Evolutionary conservation across 1,284 basidiomycete species (phyloP), one percentile per base, ranked within the genome.

Genomic region (Coniferiporia sulphurascens): DNA sequence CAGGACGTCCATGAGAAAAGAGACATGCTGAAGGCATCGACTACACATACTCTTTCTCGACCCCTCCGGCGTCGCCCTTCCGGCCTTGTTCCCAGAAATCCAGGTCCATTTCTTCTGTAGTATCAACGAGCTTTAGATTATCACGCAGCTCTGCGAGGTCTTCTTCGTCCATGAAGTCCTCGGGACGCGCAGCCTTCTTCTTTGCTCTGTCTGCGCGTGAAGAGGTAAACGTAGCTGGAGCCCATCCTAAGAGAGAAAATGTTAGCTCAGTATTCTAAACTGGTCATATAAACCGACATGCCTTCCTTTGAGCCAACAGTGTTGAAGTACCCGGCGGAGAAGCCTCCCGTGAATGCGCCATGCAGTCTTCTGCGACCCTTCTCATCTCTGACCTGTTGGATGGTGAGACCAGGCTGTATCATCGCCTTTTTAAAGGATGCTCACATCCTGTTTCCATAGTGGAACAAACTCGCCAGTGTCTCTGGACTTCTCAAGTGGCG

Each of bases 131-230:
- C 49, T 83, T 84, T 64, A 86, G 79, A 65, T 82, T 83, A 52
- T 92, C 90, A 44, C 80, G 83, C 62, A 89, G 71, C 63, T 92
- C 91, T 43, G 87, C 84, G n/a, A 96, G 75, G 72, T 98, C 96
- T 74, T 99, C 97, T 48, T 98, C 96, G 73, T 99, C 96, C 96
- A 99, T 99, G 71, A 94, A 98, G 71, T 98, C 96, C 70, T 98
- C 93, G 0, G 90, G 86, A 10, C 83, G 80, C 15, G 78, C 74
- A 0, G 71, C 71, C 66, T 81, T 81, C 63, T 81, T 72, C 67
- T 86, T 87, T 27, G 87, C 85, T 38, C 93, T 82, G 48, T 91
- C 87, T 15, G 73, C 73, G 19, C 93, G 82, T 9, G 92, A 95
- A 0, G 93, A 95, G 19, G 92, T 86, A 71, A 98, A 99, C 2